A percentile compares a stretch with the other conserved stretches of the same genome.
Evolutionary conservation across 2,329 filamentous ascomycete genomes (phyloP).

Genomic region (Botrytis galanthina): DNA sequence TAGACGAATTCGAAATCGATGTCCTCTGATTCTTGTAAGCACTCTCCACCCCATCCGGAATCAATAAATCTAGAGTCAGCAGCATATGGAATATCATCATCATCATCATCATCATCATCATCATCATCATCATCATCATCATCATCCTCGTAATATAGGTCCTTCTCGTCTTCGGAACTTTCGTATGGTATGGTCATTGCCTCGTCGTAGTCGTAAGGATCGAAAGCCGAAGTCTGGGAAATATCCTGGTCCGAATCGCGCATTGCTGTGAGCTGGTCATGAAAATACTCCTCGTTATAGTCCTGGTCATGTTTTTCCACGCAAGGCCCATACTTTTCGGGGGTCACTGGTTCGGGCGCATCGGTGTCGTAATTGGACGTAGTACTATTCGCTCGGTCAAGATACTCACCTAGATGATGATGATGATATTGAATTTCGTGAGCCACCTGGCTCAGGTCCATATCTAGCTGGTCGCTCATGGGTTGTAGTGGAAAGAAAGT

Average conservation of each 20-base stretch:
- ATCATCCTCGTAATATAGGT: conserved; percentile 41
- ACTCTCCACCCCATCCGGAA: conserved; percentile 71
- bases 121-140: conserved; percentile 55
- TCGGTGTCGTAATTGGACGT: conserved; percentile 50
- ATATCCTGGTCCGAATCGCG: background rate
- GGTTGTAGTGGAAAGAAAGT: conserved; percentile 32
- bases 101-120: conserved; percentile 53
- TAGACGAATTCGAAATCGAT: conserved; percentile 99
- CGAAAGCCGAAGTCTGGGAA: background rate
- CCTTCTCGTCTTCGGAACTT: conserved; percentile 34
- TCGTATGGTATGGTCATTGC: conserved; percentile 24
- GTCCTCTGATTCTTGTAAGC: conserved; percentile 94
- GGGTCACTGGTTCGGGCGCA: background rate
- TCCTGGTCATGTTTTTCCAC: conserved; percentile 27
- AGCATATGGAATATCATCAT: conserved; percentile 50
- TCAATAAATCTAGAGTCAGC: conserved; percentile 64
- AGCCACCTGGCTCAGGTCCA: conserved; percentile 30
- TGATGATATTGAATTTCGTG: conserved; percentile 41
- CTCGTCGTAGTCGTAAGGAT: conserved; percentile 30
- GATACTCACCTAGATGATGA: conserved; percentile 52
- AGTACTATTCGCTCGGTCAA: conserved; percentile 29
- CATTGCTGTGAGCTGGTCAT: conserved; percentile 24
- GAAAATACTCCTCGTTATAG: conserved; percentile 26
- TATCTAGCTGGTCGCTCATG: conserved; percentile 27
- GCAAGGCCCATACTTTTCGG: conserved; percentile 10